Conservation (phyloP, 108 stramenopile genomes). For the Nannochloropsis gaditana region DNA sequence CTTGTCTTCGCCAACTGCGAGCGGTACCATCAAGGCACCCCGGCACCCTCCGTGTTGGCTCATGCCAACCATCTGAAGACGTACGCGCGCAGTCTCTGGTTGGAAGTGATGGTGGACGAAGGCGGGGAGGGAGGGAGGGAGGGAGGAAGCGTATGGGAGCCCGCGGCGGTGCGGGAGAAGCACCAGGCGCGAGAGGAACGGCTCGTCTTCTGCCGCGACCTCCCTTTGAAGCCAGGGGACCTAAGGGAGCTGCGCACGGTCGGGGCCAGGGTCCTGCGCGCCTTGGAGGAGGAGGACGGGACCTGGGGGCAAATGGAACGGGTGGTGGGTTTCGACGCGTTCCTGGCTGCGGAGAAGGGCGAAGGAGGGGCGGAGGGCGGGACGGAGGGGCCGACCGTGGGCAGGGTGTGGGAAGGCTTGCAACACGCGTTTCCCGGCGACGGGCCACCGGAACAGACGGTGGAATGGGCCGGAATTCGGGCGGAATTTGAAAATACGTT, state of each 20-base stretch:
- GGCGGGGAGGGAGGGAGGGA: background rate
- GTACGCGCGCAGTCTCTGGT: background rate
- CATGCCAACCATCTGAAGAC: background rate
- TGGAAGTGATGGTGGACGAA: background rate
- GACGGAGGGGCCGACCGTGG: background rate
- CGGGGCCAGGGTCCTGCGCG: background rate
- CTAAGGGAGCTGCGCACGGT: background rate
- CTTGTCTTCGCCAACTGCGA: slow-evolving; percentile 4
- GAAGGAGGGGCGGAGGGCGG: background rate
- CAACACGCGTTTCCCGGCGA: background rate
- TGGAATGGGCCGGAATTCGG: background rate
- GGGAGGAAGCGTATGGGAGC: background rate
- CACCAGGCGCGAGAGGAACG: background rate
- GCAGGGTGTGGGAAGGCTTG: background rate
- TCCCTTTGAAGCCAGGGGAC: background rate
- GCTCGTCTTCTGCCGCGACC: background rate
- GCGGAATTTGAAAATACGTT: background rate
- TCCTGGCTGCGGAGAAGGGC: background rate
- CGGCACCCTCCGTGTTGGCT: background rate
- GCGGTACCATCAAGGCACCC: background rate
- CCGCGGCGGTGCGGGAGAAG: background rate
- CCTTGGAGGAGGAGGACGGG: background rate
- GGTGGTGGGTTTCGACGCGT: background rate
- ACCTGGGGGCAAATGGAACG: background rate
- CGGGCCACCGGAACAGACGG: background rate